These are phyloP conservation scores for Colletotrichum gigasporum DNA, from an alignment of 2,329 filamentous ascomycete species.

Conservation along the genomic window DNA sequence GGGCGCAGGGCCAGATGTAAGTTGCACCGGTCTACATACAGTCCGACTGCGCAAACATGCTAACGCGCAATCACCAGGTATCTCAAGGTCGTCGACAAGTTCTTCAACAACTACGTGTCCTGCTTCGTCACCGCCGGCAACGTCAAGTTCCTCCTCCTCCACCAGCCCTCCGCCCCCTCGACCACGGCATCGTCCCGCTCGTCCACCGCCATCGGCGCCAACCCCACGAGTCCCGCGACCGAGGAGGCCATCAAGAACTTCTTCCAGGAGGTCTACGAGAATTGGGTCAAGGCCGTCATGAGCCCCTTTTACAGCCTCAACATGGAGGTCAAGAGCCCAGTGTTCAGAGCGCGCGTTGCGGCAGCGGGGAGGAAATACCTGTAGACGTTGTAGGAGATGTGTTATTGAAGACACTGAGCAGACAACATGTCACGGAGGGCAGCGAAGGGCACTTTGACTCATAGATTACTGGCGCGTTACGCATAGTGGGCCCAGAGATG, in stretches of 20 bases:
- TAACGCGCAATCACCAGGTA: conserved; percentile 67
- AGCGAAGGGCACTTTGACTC: no score
- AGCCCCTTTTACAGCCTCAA: conserved; percentile 93
- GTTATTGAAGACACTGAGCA: no score
- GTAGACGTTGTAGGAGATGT: no score
- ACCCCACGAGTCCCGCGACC: conserved; percentile 87
- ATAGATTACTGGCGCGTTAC: no score
- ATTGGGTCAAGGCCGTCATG: conserved; percentile 97
- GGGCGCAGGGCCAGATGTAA: conserved; percentile 86
- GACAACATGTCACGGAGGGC: no score
- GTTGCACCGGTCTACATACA: conserved; percentile 9
- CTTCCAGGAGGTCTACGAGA: conserved; percentile 95
- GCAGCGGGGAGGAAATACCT: conserved; percentile 94
- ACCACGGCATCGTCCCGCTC: conserved; percentile 55
- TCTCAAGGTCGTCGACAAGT: conserved; percentile 95
- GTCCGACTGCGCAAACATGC: neutral
- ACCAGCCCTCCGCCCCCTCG: conserved; percentile 72
- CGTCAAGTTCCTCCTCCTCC: conserved; percentile 92
- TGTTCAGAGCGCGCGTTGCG: conserved; percentile 84
- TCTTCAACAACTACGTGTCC: conserved; percentile 94
- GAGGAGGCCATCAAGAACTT: conserved; percentile 97
- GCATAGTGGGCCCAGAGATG: neutral
- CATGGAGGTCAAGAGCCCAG: conserved; percentile 84
- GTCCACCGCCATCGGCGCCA: conserved; percentile 79
- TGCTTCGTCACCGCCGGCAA: conserved; percentile 94